Base-by-base conservation (phyloP, 1,284 basidiomycete species). In the Sporisorium scitamineum region DNA sequence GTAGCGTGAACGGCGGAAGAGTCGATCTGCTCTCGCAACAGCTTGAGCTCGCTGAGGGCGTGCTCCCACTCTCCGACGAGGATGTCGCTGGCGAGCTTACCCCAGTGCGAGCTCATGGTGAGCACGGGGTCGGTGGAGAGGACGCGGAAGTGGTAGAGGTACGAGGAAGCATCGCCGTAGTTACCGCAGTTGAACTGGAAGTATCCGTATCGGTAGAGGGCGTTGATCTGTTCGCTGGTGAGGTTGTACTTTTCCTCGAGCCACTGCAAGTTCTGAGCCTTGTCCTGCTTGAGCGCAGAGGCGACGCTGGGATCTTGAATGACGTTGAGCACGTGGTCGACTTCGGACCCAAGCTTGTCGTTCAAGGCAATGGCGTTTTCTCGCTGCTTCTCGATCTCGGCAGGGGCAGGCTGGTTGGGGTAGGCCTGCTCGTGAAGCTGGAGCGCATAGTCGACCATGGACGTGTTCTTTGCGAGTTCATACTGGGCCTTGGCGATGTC, bases 181-280 rank as follows among this genome's bases (percentile, higher is more conserved):
- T 95, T 94, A 61, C 97, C 96, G 85, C 94, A 94, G 37, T 95
- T 94, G 88, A 94, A 99, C 87, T 97, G 95, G 89, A 95, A 98
- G 86, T 98, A 92, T 62, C 96, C 97, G 87, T 96, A 98, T 87
- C 94, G 94, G 89, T 99, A 99, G 10, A 99, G 89, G 2, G 94
- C 93, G 55, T 92, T 93, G 86, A 99, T 97, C 90, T 97, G 94
- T 70, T 97, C 94, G 64, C 93, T 88, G 29, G 93, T 95, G 71
- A 99, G 91, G 93, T 91, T 90, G 88, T 96, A 96, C 86, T 97
- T 92, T 65, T 96, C 93, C 87, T 94, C 94, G 83, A 99, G 89
- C 87, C 95, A 94, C 71, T 93, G 91, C 86, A 98, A 85, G 87
- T 97, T 98, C 88, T 96, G 95, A 80, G 93, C 93, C 88, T 97